Percentiles rank a stretch among this genome's conserved stretches.
Evolutionary conservation across 257 asterid genomes (phyloP).

Genomic region (Solanum corneliomulleri): DNA sequence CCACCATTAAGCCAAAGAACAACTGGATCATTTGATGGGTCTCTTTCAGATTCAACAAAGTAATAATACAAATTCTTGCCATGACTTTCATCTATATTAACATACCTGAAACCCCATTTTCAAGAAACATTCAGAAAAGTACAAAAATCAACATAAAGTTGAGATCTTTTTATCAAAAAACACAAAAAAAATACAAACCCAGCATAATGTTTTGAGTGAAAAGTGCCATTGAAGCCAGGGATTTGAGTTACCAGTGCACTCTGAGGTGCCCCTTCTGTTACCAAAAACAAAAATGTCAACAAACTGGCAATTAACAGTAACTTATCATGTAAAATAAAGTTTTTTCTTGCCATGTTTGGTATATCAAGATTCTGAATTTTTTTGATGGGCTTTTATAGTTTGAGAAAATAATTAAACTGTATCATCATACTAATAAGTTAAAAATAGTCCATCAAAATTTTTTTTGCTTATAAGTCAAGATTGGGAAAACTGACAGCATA

Average conservation of each 20-base stretch:
- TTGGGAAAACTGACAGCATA: neutral
- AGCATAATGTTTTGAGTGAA: constrained; percentile 83
- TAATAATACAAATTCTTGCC: constrained; percentile 74
- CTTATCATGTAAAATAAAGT: neutral
- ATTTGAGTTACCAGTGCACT: constrained; percentile 37
- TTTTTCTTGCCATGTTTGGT: neutral
- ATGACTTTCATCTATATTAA: constrained; percentile 49
- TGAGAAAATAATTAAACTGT: neutral
- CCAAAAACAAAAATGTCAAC: constrained; percentile 1
- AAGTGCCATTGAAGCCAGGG: constrained; percentile 67
- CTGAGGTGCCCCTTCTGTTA: constrained; percentile 50
- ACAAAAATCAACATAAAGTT: neutral
- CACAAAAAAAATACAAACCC: constrained; percentile 31
- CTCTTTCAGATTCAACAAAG: constrained; percentile 77
- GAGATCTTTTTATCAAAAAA: neutral
- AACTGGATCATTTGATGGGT: constrained; percentile 62
- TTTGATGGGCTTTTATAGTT: neutral
- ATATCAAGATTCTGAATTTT: neutral
- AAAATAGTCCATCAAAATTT: neutral
- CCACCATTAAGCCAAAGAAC: constrained; percentile 99
- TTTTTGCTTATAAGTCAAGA: neutral
- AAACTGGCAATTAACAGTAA: neutral
- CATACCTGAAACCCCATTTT: constrained; percentile 39
- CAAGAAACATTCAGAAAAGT: neutral
- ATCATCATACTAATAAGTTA: neutral